A percentile compares a stretch with the other conserved stretches of the same genome.
These are phyloP conservation scores for Lophium mytilinum DNA, from an alignment of 495 filamentous ascomycete genomes.

Conservation along the genomic window DNA sequence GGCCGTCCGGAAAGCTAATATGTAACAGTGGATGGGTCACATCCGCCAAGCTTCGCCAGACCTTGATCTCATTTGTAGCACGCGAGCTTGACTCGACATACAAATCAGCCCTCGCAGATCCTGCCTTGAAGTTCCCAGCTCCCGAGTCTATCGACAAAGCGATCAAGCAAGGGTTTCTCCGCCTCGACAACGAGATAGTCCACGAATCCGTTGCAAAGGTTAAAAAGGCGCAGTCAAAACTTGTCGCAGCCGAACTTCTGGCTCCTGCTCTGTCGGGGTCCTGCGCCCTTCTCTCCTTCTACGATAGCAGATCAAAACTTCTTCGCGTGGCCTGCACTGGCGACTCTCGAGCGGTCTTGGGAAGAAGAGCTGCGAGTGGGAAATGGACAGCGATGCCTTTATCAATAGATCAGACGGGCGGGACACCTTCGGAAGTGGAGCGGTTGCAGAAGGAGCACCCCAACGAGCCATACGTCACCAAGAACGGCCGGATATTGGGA, in stretches of 20 bases:
- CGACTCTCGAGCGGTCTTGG: conserved; percentile 88
- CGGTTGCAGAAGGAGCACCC: conserved; percentile 80
- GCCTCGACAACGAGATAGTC: conserved; percentile 86
- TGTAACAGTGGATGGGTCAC: conserved; percentile 82
- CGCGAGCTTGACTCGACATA: conserved; percentile 92
- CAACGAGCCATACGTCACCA: conserved; percentile 72
- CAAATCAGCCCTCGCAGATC: conserved; percentile 61
- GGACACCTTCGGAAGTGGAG: conserved; percentile 70
- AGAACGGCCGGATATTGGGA: conserved; percentile 83
- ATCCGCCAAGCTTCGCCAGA: conserved; percentile 88
- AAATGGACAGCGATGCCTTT: conserved; percentile 91
- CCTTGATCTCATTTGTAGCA: conserved; percentile 83
- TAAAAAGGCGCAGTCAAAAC: conserved; percentile 75
- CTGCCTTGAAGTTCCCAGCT: conserved; percentile 51
- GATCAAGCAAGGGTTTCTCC: conserved; percentile 86
- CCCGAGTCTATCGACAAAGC: conserved; percentile 76
- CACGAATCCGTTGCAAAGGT: conserved; percentile 83
- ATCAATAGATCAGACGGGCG: conserved; percentile 87
- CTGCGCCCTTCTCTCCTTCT: conserved; percentile 93
- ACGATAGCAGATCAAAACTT: conserved; percentile 74
- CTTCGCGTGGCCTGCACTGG: conserved; percentile 90
- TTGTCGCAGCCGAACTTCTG: conserved; percentile 78
- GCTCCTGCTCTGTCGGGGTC: conserved; percentile 92
- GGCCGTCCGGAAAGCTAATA: not conserved
- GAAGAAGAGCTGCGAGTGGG: conserved; percentile 64